These are phyloP conservation scores for Magnolia sinica DNA, from an alignment of 164 flowering plant species.

Conservation along the genomic window DNA sequence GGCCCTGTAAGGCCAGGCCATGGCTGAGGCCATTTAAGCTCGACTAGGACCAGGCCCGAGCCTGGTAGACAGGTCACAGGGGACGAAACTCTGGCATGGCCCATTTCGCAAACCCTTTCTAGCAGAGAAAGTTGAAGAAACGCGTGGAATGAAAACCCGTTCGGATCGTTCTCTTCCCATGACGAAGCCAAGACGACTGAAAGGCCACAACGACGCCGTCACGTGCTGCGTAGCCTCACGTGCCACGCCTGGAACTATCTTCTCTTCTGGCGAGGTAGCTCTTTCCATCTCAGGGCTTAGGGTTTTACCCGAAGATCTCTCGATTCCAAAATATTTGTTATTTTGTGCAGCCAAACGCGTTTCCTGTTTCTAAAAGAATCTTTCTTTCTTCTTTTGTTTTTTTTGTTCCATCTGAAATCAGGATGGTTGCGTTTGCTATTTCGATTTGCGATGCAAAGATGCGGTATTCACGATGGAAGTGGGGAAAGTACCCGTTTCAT, in stretches of 20 bases:
- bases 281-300: not conserved
- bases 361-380: not conserved
- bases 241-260: conserved; percentile 58
- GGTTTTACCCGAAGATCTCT: not conserved
- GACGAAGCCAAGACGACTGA: conserved; percentile 63
- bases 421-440: conserved; percentile 92
- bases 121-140: too few species aligned
- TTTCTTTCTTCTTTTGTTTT: too few species aligned
- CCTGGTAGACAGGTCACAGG: not conserved
- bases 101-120: too few species aligned
- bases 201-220: conserved; percentile 72
- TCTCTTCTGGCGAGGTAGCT: conserved; percentile 74
- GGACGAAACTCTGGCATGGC: too few species aligned
- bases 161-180: not conserved
- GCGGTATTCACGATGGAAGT: conserved; percentile 49
- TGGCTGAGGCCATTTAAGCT: not conserved
- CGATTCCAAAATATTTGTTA: not conserved
- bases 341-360: not conserved
- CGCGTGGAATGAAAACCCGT: not conserved
- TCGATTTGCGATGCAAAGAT: conserved; percentile 86
- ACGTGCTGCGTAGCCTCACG: conserved; percentile 83
- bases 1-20: not conserved
- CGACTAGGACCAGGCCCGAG: not conserved
- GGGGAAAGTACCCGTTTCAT: conserved; percentile 54
- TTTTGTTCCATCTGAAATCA: conserved; percentile 15